Conservation (phyloP, 495 filamentous ascomycete species). For the Podospora conica region DNA sequence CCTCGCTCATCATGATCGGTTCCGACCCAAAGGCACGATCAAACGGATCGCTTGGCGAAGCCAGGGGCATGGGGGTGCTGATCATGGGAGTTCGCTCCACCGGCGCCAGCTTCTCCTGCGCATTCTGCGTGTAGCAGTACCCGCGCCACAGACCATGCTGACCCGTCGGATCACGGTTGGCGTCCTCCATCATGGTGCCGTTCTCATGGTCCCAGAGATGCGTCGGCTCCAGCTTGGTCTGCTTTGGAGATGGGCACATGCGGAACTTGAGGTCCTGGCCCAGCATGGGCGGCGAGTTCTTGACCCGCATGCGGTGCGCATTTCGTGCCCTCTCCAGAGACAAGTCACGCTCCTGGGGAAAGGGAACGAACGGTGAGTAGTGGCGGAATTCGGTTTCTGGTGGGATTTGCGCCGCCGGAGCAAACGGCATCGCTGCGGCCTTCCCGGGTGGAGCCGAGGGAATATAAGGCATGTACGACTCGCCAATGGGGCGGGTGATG, state of each 20-base stretch:
- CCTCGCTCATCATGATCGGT: slow-evolving; percentile 22
- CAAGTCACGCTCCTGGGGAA: slow-evolving; percentile 37
- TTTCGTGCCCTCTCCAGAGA: slow-evolving; percentile 32
- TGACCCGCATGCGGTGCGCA: slow-evolving; percentile 32
- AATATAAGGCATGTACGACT: slow-evolving; percentile 34
- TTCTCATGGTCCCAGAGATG: slow-evolving; percentile 34
- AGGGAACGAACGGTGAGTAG: slow-evolving; percentile 26
- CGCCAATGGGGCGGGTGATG: slow-evolving; percentile 28
- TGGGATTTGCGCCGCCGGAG: slow-evolving; percentile 25
- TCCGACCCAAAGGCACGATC: slow-evolving; percentile 29
- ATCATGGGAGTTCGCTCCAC: slow-evolving; percentile 33
- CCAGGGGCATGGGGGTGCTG: slow-evolving; percentile 31
- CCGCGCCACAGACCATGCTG: slow-evolving; percentile 63
- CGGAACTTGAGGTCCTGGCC: slow-evolving; percentile 70
- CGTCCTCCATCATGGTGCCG: slow-evolving; percentile 34
- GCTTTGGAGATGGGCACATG: slow-evolving; percentile 68
- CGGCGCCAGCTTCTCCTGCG: slow-evolving; percentile 32
- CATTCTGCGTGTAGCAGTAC: slow-evolving; percentile 44
- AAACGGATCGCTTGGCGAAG: slow-evolving; percentile 32
- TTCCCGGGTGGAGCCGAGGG: slow-evolving; percentile 29
- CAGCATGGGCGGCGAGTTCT: slow-evolving; percentile 74
- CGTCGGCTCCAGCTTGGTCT: slow-evolving; percentile 68
- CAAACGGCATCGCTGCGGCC: slow-evolving; percentile 30
- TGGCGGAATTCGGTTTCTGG: slow-evolving; percentile 28
- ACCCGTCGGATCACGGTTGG: slow-evolving; percentile 43